A percentile compares a stretch with the other conserved stretches of the same genome.
phyloP scores from a whole-genome alignment of 768 basidiomycete species.

The Collybia sp. region DNA sequence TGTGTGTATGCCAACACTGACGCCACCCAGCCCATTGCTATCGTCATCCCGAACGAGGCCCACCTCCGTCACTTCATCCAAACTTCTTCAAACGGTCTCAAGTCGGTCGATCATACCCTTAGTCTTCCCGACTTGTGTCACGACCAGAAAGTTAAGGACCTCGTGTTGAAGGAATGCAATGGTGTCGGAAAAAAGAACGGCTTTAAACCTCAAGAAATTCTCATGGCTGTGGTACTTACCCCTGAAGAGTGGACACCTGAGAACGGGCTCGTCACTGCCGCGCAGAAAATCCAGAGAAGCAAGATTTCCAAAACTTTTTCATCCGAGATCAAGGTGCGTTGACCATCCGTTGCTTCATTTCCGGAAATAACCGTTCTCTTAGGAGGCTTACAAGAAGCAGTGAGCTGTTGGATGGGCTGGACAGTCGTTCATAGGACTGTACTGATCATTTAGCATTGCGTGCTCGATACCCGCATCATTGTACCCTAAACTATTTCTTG shows the following conservation, averaged over 20 bases:
- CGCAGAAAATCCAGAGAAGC: conserved; percentile 76
- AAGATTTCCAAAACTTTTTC: conserved; percentile 56
- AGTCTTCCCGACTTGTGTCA: conserved; percentile 43
- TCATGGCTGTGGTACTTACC: conserved; percentile 75
- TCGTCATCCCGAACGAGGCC: conserved; percentile 77
- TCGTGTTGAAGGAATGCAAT: conserved; percentile 77
- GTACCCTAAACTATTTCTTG: no score
- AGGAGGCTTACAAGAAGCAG: conserved; percentile 29
- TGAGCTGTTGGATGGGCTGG: conserved; percentile 3
- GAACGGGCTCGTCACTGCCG: conserved; percentile 81
- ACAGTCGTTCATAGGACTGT: no score
- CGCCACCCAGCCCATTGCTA: conserved; percentile 80
- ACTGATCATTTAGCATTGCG: no score
- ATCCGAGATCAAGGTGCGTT: conserved; percentile 47
- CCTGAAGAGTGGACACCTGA: conserved; percentile 92
- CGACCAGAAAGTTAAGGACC: conserved; percentile 44
- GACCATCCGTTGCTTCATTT: conserved; percentile 2
- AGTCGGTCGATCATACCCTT: conserved; percentile 6
- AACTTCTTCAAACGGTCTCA: conserved; percentile 7
- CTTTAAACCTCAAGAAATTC: conserved; percentile 74
- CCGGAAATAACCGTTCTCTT: background rate
- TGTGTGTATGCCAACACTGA: conserved; percentile 77
- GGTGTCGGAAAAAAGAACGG: conserved; percentile 79
- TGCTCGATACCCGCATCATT: no score
- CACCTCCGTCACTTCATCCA: conserved; percentile 62